Evolutionary conservation across 352 stramenopile genomes (phyloP), one percentile per base, ranked within the genome.

Genomic region (Aphanomyces euteiches): DNA sequence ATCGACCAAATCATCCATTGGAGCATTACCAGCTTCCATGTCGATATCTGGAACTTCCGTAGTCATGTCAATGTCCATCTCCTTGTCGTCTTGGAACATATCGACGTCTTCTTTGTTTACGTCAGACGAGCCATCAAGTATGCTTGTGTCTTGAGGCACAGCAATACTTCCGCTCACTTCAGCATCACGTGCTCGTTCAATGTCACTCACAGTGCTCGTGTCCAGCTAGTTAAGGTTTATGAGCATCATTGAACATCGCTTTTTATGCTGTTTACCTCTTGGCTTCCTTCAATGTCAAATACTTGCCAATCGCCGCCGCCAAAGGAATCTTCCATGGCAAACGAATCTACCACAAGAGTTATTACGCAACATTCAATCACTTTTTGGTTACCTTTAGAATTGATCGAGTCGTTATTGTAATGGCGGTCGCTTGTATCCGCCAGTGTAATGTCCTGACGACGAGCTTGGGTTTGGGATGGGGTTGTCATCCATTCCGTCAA

Each of bases 381-480:
- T 28, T 28, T 28, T 28, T 28, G 28, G 28, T 45, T 67, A 92
- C 86, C 85, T 78, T 77, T 69, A 13, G 85, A 80, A 10, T 66
- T 76, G 6, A 88, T 73, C 8, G 78, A 83, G 36, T 82, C 78
- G n/a, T 85, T 76, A 69, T 88, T 75, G 36, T 74, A 75, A 60
- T 78, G 56, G 47, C 75, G 73, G 19, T 89, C 76, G 19, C 90
- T 66, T 50, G 84, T 78, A 56, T 95, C 81, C 28, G 57, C 72
- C 21, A 96, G 76, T 37, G 85, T 95, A 61, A 96, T 96, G 60
- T 96, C 88, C 67, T 94, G 83, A 0, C 84, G 81, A 66, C 88
- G 83, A 40, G 85, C 85, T 38, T 83, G 76, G 17, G 86, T 93
- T 58, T 93, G 85, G 48, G 83, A 93, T 6, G 88, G 82, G 15